phyloP scores from a whole-genome alignment of 1,284 basidiomycete species.

The Austroboletus niveus region DNA sequence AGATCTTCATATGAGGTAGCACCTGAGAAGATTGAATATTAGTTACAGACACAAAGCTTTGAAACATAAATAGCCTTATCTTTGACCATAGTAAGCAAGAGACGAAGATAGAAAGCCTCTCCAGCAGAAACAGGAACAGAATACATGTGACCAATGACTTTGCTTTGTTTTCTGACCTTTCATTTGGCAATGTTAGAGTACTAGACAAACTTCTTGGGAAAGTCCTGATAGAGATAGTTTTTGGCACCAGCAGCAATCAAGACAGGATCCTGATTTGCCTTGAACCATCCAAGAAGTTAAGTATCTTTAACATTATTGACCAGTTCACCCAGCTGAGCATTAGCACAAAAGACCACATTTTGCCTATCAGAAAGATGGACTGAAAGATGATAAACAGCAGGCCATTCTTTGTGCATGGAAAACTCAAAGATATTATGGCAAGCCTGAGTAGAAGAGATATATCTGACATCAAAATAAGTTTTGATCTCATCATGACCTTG shows the following conservation, averaged over 20 bases:
- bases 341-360: conserved; percentile 33
- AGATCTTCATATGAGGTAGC: too few species aligned
- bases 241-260: conserved; percentile 18
- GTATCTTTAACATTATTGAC: conserved; percentile 29
- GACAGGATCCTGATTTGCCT: conserved; percentile 32
- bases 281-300: conserved; percentile 39
- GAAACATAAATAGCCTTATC: too few species aligned
- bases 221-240: conserved; percentile 40
- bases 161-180: conserved; percentile 20
- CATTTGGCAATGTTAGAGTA: conserved; percentile 14
- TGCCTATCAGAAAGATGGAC: too few species aligned
- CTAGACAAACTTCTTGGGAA: conserved; percentile 33
- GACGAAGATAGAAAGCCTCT: background rate
- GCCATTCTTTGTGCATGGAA: too few species aligned
- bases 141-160: conserved; percentile 37
- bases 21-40: too few species aligned
- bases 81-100: too few species aligned
- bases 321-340: conserved; percentile 7
- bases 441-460: too few species aligned
- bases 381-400: too few species aligned
- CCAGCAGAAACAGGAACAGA: conserved; percentile 23
- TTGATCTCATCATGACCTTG: too few species aligned
- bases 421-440: too few species aligned
- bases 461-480: too few species aligned
- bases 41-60: too few species aligned